Conservation (phyloP, 108 stramenopile genomes). For the Stephanodiscus triporus region DNA sequence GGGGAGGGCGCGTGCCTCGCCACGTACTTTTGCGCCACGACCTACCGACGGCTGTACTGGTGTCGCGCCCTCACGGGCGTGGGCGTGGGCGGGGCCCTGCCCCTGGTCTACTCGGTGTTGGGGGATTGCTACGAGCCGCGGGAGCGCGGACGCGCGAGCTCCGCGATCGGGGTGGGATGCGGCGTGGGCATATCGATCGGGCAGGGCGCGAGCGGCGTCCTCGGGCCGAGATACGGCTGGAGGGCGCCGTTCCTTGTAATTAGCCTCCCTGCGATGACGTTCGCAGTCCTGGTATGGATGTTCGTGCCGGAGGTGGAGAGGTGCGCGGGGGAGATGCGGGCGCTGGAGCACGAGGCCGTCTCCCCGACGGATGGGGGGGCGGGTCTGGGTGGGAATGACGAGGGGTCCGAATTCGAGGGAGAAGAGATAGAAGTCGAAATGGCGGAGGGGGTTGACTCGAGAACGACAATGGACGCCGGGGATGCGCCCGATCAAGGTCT, state of each 20-base stretch:
- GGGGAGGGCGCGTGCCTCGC: slow-evolving; percentile 83
- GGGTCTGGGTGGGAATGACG: neutral
- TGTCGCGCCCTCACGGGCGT: slow-evolving; percentile 62
- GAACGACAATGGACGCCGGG: slow-evolving; percentile 6
- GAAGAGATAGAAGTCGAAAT: slow-evolving; percentile 7
- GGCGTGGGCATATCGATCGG: slow-evolving; percentile 67
- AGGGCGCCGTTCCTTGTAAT: slow-evolving; percentile 75
- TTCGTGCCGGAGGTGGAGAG: slow-evolving; percentile 72
- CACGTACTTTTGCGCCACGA: slow-evolving; percentile 41
- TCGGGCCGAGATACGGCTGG: slow-evolving; percentile 79
- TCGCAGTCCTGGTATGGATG: slow-evolving; percentile 63
- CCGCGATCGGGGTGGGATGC: slow-evolving; percentile 61
- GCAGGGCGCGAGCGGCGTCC: slow-evolving; percentile 67
- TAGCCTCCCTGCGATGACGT: slow-evolving; percentile 62
- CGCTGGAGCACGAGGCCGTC: slow-evolving; percentile 2
- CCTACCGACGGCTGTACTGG: slow-evolving; percentile 50
- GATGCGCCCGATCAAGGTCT: slow-evolving; percentile 17
- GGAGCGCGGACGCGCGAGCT: slow-evolving; percentile 50
- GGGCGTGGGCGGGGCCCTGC: slow-evolving; percentile 60
- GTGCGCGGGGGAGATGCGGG: slow-evolving; percentile 65
- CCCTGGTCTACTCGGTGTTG: slow-evolving; percentile 56
- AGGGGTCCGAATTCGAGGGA: slow-evolving; percentile 2
- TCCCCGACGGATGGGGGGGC: neutral
- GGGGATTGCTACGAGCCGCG: slow-evolving; percentile 49
- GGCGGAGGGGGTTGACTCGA: slow-evolving; percentile 12